Conservation (phyloP, 139 green algal genomes). For the Astrephomene gubernaculifera region DNA sequence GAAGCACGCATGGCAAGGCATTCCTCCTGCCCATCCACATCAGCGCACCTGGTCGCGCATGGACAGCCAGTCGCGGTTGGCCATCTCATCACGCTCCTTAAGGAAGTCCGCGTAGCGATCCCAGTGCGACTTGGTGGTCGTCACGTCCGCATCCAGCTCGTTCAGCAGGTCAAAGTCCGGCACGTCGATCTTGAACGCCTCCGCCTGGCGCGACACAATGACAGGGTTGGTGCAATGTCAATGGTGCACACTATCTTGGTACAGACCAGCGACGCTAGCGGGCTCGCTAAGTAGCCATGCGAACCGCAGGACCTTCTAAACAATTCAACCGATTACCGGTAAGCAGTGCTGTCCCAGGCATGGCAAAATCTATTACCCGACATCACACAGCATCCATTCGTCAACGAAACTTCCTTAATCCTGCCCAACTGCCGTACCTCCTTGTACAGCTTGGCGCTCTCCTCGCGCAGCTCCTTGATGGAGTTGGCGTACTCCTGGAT, state of each 20-base stretch:
- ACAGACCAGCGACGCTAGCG: too few species aligned
- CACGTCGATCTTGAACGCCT: conserved; percentile 70
- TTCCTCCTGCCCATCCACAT: too few species aligned
- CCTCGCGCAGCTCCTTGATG: conserved; percentile 66
- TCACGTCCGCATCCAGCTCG: conserved; percentile 69
- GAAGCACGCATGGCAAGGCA: too few species aligned
- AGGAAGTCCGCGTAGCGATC: conserved; percentile 70
- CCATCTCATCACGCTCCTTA: conserved; percentile 71
- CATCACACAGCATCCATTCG: too few species aligned
- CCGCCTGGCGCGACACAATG: conserved; percentile 73
- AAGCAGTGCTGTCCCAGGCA: too few species aligned
- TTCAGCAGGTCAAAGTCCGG: conserved; percentile 69
- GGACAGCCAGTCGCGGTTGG: conserved; percentile 77
- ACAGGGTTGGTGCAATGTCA: too few species aligned
- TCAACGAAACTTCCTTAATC: too few species aligned
- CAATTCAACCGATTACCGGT: too few species aligned
- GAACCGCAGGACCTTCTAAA: too few species aligned
- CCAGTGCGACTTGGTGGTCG: conserved; percentile 65
- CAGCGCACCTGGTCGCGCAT: conserved; percentile 69
- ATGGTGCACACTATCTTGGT: too few species aligned
- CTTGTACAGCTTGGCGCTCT: conserved; percentile 65
- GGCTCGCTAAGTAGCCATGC: too few species aligned
- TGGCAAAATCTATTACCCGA: too few species aligned
- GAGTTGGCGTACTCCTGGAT: conserved; percentile 69
- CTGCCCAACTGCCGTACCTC: conserved; percentile 35